These are phyloP conservation scores for Candida stauntonica DNA, from an alignment of 805 yeast species.

Conservation along the genomic window DNA sequence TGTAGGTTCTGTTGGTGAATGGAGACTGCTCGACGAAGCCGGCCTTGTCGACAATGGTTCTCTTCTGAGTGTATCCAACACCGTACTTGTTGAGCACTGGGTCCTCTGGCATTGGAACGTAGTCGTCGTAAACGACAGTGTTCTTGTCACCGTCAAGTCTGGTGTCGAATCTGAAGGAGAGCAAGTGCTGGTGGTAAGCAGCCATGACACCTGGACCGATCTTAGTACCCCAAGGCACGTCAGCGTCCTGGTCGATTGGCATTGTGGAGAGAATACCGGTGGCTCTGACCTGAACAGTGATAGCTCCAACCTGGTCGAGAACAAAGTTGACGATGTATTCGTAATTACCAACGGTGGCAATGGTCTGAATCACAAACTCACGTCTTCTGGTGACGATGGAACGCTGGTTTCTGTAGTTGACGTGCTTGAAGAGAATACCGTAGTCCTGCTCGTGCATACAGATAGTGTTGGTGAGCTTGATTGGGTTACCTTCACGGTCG, in stretches of 20 bases:
- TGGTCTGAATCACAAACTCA: constrained; percentile 73
- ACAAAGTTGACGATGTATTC: constrained; percentile 71
- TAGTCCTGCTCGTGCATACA: constrained; percentile 81
- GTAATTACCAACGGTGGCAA: constrained; percentile 82
- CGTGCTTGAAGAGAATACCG: constrained; percentile 74
- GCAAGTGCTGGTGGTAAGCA: constrained; percentile 78
- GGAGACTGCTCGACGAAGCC: constrained; percentile 72
- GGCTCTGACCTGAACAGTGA: constrained; percentile 75
- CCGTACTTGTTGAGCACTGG: constrained; percentile 57
- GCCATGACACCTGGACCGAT: constrained; percentile 82
- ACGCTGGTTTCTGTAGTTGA: constrained; percentile 67
- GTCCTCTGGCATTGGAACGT: constrained; percentile 53
- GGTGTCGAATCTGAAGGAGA: constrained; percentile 77
- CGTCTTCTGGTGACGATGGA: constrained; percentile 71
- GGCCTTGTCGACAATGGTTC: constrained; percentile 64
- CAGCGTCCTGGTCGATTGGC: constrained; percentile 68
- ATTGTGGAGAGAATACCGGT: constrained; percentile 84
- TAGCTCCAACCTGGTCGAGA: constrained; percentile 74
- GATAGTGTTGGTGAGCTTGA: constrained; percentile 60
- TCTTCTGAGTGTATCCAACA: constrained; percentile 62
- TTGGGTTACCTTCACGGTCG: constrained; percentile 57
- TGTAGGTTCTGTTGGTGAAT: constrained; percentile 67
- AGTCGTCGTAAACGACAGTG: constrained; percentile 69
- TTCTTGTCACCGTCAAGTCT: constrained; percentile 79
- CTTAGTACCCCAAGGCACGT: constrained; percentile 65